Evolutionary conservation across 2,329 filamentous ascomycete species (phyloP).

Genomic region (Ceratocystis variospora): DNA sequence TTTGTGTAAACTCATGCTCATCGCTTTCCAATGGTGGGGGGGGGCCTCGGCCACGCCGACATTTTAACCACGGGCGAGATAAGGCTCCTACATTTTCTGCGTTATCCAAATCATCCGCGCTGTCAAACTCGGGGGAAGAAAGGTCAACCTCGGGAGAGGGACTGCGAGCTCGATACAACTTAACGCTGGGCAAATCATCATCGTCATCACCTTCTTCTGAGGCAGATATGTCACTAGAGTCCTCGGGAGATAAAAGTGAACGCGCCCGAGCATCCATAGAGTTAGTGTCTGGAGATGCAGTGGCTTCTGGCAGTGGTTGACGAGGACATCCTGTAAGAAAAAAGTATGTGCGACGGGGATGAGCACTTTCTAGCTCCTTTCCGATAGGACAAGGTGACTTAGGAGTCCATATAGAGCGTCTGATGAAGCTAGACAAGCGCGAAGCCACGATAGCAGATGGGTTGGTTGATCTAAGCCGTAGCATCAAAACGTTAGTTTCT

Average conservation of each 20-base stretch:
- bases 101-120: constrained; percentile 41
- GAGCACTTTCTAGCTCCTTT: constrained; percentile 83
- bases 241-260: constrained; percentile 68
- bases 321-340: constrained; percentile 81
- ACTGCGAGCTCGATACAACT: constrained; percentile 57
- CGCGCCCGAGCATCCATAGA: constrained; percentile 12
- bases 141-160: constrained; percentile 89
- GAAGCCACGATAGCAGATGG: constrained; percentile 92
- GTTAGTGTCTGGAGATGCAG: neutral
- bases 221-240: constrained; percentile 54
- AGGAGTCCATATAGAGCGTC: constrained; percentile 68
- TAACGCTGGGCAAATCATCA: neutral
- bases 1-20: constrained; percentile 93
- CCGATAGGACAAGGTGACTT: constrained; percentile 72
- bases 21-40: constrained; percentile 86
- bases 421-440: constrained; percentile 75
- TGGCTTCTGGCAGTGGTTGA: constrained; percentile 56
- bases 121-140: constrained; percentile 70
- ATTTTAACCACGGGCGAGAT: constrained; percentile 26
- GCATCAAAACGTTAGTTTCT: constrained; percentile 12
- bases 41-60: constrained; percentile 45
- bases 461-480: constrained; percentile 65
- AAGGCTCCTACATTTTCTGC: constrained; percentile 39
- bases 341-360: constrained; percentile 91
- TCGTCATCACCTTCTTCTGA: constrained; percentile 27